Conservation (phyloP, 2,329 filamentous ascomycete genomes). For the Diaporthe destruens region DNA sequence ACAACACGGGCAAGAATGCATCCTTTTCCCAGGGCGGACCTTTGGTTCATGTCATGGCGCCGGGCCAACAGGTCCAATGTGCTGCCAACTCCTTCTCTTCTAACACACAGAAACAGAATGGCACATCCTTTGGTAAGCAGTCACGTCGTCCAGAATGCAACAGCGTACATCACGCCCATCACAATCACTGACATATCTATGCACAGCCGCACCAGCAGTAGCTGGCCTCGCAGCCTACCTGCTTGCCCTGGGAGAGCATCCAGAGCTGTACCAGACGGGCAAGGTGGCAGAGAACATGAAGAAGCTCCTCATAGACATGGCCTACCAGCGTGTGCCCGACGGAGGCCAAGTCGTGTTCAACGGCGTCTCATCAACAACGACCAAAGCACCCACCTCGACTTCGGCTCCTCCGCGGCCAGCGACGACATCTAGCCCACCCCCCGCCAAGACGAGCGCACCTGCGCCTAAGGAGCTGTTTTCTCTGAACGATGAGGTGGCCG, state of each 20-base stretch:
- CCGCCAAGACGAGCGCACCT: not conserved
- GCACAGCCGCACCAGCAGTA: slow-evolving; percentile 10
- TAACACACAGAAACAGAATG: slow-evolving; percentile 18
- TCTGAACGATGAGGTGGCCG: slow-evolving; percentile 6
- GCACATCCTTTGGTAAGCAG: slow-evolving; percentile 30
- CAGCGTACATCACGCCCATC: not conserved
- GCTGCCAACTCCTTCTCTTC: slow-evolving; percentile 15
- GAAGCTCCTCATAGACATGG: slow-evolving; percentile 26
- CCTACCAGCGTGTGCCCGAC: not conserved
- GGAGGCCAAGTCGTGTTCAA: slow-evolving; percentile 17
- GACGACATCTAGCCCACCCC: not conserved
- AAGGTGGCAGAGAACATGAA: slow-evolving; percentile 31
- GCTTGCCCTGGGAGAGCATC: slow-evolving; percentile 23
- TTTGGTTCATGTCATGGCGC: slow-evolving; percentile 23
- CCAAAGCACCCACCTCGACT: not conserved
- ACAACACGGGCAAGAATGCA: slow-evolving; percentile 26
- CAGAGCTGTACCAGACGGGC: slow-evolving; percentile 22
- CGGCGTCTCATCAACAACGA: slow-evolving; percentile 2
- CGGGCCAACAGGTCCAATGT: slow-evolving; percentile 7
- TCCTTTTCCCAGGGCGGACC: slow-evolving; percentile 25
- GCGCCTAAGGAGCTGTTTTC: slow-evolving; percentile 11
- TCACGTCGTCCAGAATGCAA: not conserved
- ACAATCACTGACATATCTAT: not conserved
- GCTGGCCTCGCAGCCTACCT: slow-evolving; percentile 30
- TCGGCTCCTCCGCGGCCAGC: not conserved